phyloP scores from a whole-genome alignment of 805 yeast species.

The Wickerhamiella alocasiicola region DNA sequence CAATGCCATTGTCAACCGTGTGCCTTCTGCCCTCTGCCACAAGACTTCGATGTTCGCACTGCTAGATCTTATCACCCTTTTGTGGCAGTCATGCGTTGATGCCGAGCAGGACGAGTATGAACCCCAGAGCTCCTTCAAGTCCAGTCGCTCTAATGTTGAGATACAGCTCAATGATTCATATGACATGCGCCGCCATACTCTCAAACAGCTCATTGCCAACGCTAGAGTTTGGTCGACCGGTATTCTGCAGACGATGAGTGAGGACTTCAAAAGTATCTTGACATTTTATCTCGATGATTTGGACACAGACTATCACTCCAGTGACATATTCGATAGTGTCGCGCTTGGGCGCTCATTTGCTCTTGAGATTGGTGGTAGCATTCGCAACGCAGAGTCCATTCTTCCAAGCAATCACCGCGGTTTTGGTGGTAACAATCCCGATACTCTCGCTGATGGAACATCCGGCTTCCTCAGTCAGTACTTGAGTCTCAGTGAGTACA shows the following conservation, averaged over 20 bases:
- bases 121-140: slow-evolving; percentile 56
- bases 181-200: slow-evolving; percentile 59
- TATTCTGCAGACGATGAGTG: slow-evolving; percentile 45
- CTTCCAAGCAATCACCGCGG: slow-evolving; percentile 1
- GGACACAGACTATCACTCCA: slow-evolving; percentile 31
- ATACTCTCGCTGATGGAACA: slow-evolving; percentile 35
- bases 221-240: slow-evolving; percentile 57
- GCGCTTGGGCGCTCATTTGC: slow-evolving; percentile 86
- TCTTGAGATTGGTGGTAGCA: slow-evolving; percentile 68
- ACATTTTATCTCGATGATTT: slow-evolving; percentile 49
- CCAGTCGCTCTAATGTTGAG: slow-evolving; percentile 35
- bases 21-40: slow-evolving; percentile 74
- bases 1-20: slow-evolving; percentile 45
- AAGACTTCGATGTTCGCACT: slow-evolving; percentile 60
- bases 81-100: slow-evolving; percentile 71
- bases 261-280: slow-evolving; percentile 66
- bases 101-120: slow-evolving; percentile 75
- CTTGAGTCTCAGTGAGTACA: slow-evolving; percentile 29
- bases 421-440: neutral
- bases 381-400: slow-evolving; percentile 22
- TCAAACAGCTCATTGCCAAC: slow-evolving; percentile 43
- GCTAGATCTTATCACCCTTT: slow-evolving; percentile 63
- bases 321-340: slow-evolving; percentile 33
- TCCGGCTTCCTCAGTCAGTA: slow-evolving; percentile 68
- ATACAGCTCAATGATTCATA: slow-evolving; percentile 62